phyloP scores from a whole-genome alignment of 768 basidiomycete species.

The Daedalea quercina region DNA sequence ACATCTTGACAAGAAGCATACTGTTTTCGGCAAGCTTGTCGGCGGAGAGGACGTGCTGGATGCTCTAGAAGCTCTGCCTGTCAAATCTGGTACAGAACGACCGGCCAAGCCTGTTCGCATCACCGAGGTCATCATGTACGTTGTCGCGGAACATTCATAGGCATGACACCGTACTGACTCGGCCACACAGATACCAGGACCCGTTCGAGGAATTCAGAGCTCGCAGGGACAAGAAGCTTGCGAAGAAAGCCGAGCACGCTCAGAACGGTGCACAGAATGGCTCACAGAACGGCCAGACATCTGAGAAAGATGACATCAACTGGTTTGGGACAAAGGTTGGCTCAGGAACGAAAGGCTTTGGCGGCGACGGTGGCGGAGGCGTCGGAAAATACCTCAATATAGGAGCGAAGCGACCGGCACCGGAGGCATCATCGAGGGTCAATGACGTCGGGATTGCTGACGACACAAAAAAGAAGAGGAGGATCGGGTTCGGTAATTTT shows the following conservation, averaged over 20 bases:
- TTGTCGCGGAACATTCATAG: not conserved
- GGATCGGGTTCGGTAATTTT: constrained; percentile 88
- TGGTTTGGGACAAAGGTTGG: constrained; percentile 91
- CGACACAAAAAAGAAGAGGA: constrained; percentile 73
- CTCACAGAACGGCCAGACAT: constrained; percentile 13
- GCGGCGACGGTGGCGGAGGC: constrained; percentile 34
- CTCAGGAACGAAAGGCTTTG: constrained; percentile 27
- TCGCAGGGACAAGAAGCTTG: constrained; percentile 73
- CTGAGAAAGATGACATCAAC: constrained; percentile 59
- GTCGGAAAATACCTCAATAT: constrained; percentile 77
- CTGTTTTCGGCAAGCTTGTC: constrained; percentile 95
- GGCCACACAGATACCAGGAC: constrained; percentile 69
- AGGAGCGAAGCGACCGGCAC: constrained; percentile 17
- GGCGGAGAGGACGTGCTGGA: constrained; percentile 91
- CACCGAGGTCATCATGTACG: constrained; percentile 77
- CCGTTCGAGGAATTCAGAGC: constrained; percentile 92
- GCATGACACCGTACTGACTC: not conserved
- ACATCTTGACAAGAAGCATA: constrained; percentile 89
- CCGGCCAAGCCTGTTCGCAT: constrained; percentile 84
- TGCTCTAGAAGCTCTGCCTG: constrained; percentile 72
- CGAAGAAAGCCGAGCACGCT: constrained; percentile 43
- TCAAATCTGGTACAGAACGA: constrained; percentile 81
- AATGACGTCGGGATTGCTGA: constrained; percentile 20
- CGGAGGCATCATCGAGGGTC: constrained; percentile 6
- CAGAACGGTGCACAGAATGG: constrained; percentile 20